Conservation (phyloP, 1,139 yeast genomes). For the Suhomyces bribrorum region DNA sequence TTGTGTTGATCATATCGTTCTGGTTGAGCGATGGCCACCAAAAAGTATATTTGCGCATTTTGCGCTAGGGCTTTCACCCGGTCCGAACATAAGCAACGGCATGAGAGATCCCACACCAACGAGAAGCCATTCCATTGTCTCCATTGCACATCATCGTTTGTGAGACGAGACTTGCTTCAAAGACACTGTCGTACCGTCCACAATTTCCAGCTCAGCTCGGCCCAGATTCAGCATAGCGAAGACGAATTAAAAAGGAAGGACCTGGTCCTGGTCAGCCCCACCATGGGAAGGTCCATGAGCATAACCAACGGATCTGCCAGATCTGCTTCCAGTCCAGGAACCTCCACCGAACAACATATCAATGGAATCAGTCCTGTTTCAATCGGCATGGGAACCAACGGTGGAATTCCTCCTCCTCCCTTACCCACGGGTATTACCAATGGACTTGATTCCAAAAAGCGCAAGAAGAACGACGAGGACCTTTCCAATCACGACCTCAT, state of each 20-base stretch:
- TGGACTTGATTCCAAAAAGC: constrained; percentile 8
- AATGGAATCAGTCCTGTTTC: not conserved
- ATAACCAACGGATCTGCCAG: not conserved
- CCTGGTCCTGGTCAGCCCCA: not conserved
- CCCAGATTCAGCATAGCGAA: constrained; percentile 7
- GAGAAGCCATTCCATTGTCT: constrained; percentile 80
- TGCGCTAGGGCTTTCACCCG: constrained; percentile 82
- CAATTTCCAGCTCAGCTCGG: constrained; percentile 29
- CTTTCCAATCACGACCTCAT: constrained; percentile 26
- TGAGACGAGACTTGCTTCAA: constrained; percentile 71
- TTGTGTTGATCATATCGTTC: no score
- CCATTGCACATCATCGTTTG: constrained; percentile 72
- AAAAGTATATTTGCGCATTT: constrained; percentile 73
- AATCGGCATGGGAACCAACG: not conserved
- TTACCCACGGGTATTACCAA: not conserved
- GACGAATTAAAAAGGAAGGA: not conserved
- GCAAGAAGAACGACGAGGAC: constrained; percentile 12
- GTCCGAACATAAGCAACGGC: constrained; percentile 80
- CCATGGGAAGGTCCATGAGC: not conserved
- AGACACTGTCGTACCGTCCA: constrained; percentile 82
- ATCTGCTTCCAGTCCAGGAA: not conserved
- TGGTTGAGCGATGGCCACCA: constrained; percentile 48
- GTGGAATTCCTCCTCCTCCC: not conserved
- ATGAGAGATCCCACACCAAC: constrained; percentile 81
- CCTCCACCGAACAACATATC: not conserved